phyloP scores from a whole-genome alignment of 805 yeast genomes.

The Komagataella pseudopastoris region DNA sequence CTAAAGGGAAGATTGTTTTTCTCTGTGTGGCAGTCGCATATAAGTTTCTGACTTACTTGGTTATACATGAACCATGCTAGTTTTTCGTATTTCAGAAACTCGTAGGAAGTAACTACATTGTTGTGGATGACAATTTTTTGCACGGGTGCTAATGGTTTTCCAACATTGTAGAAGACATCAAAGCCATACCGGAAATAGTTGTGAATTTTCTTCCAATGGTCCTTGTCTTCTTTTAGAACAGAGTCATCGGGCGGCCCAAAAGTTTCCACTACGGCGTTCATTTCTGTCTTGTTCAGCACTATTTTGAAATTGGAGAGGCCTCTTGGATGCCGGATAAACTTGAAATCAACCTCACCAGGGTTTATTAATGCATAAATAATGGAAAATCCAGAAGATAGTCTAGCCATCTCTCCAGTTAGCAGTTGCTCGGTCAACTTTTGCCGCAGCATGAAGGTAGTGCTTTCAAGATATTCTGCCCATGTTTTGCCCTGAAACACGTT shows the following conservation, averaged over 20 bases:
- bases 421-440: not conserved
- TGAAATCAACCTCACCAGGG: conserved; percentile 9
- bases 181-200: conserved; percentile 43
- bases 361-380: not conserved
- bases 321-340: conserved; percentile 14
- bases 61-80: conserved; percentile 27
- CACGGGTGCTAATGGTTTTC: conserved; percentile 14
- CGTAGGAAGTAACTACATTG: conserved; percentile 36
- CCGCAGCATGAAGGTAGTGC: not conserved
- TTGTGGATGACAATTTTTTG: conserved; percentile 36
- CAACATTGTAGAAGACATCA: conserved; percentile 32
- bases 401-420: not conserved
- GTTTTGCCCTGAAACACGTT: not conserved
- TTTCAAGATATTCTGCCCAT: not conserved
- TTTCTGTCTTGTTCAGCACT: conserved; percentile 28
- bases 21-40: not conserved
- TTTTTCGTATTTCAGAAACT: conserved; percentile 40
- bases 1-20: not conserved
- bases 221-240: conserved; percentile 21
- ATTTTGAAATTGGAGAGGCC: conserved; percentile 8
- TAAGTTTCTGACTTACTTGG: not conserved
- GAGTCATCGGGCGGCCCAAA: conserved; percentile 48
- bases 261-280: conserved; percentile 30
- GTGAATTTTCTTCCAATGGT: conserved; percentile 26
- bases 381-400: not conserved